Percentiles rank a stretch among this genome's conserved stretches.
Evolutionary conservation across 1,139 yeast genomes (phyloP).

Genomic region (Candida sp.): DNA sequence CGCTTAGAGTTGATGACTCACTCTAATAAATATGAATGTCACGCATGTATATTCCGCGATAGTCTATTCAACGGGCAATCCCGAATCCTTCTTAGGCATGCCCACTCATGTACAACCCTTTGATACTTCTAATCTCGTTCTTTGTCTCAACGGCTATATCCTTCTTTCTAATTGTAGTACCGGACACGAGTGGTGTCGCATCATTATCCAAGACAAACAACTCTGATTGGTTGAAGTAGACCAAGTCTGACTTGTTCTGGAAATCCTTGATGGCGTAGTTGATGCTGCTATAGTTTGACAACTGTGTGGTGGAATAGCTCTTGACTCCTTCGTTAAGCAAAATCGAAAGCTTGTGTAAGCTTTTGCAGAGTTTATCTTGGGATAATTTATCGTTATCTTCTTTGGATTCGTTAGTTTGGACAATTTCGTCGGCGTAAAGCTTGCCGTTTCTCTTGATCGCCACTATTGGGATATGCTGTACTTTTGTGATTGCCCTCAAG

Average conservation of each 20-base stretch:
- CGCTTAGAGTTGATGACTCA: no score
- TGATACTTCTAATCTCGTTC: constrained; percentile 46
- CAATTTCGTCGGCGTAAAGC: constrained; percentile 41
- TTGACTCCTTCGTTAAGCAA: constrained; percentile 27
- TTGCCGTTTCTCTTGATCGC: constrained; percentile 35
- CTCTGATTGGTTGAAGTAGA: constrained; percentile 26
- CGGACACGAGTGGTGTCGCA: background rate
- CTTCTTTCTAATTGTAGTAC: constrained; percentile 20
- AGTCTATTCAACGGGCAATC: no score
- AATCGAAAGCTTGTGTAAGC: constrained; percentile 26
- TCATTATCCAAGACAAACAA: constrained; percentile 11
- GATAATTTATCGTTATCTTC: constrained; percentile 29
- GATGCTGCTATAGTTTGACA: constrained; percentile 37
- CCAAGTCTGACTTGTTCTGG: constrained; percentile 41
- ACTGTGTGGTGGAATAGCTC: constrained; percentile 33
- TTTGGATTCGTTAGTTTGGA: constrained; percentile 36
- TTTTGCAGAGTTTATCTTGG: constrained; percentile 27
- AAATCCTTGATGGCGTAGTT: constrained; percentile 38
- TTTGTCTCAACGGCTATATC: constrained; percentile 40
- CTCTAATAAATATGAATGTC: no score
- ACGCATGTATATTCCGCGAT: no score
- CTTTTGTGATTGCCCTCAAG: constrained; percentile 36
- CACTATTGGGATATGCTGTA: constrained; percentile 46
- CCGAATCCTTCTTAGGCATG: constrained; percentile 16
- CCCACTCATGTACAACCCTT: constrained; percentile 52